Evolutionary conservation across 305 asterid species (phyloP).

Genomic region (Solanum hybrid): DNA sequence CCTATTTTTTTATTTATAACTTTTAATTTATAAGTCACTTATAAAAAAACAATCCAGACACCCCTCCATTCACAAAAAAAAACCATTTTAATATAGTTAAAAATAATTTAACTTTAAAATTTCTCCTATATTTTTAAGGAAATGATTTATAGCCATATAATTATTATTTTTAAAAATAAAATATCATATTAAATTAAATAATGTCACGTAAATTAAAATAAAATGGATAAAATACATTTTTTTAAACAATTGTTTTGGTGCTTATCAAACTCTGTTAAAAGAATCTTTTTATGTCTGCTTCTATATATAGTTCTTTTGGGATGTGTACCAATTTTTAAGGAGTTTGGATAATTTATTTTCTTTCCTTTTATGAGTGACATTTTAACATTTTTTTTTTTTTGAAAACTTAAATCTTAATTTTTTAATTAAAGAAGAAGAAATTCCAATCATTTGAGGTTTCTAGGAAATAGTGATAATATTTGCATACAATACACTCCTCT

Average conservation of each 20-base stretch:
- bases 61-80: too few relatives aligned
- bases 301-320: not conserved
- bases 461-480: too few relatives aligned
- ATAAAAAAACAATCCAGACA: too few relatives aligned
- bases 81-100: too few relatives aligned
- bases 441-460: not conserved
- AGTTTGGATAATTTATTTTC: not conserved
- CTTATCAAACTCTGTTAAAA: not conserved
- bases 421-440: too few relatives aligned
- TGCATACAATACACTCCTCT: not conserved
- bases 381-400: too few relatives aligned
- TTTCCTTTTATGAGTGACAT: not conserved
- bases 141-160: too few relatives aligned
- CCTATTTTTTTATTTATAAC: not conserved
- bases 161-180: too few relatives aligned
- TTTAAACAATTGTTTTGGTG: not conserved
- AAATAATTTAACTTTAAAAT: too few relatives aligned
- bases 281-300: not conserved
- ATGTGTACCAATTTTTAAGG: not conserved
- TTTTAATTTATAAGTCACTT: too few relatives aligned
- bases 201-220: rapidly evolving
- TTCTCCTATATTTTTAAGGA: rapidly evolving
- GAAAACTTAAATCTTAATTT: too few relatives aligned
- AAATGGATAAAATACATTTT: not conserved
- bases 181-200: too few relatives aligned